Evolutionary conservation across 140 eudicot species (phyloP).

Genomic region (Cichorium intybus): DNA sequence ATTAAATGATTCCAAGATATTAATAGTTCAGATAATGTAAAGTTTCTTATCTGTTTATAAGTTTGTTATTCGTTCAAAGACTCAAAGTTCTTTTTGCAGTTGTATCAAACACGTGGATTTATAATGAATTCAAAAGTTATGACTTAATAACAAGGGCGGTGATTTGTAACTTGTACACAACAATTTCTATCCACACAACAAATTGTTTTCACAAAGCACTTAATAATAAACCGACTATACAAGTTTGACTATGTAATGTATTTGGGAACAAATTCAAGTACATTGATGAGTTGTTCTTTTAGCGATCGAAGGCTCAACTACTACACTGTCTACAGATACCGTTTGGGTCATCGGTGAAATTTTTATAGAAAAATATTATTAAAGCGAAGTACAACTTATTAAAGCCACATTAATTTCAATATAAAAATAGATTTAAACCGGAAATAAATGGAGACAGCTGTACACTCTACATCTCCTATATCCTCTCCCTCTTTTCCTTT

Average conservation of each 20-base stretch:
- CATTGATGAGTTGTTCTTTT: conserved; percentile 32
- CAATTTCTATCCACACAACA: no score
- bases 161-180: no score
- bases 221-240: conserved; percentile 4
- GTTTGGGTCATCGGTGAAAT: conserved; percentile 6
- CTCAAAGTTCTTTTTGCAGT: no score
- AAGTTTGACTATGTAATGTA: neutral
- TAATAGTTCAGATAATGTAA: no score
- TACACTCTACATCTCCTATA: conserved; percentile 18
- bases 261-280: conserved; percentile 12
- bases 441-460: conserved; percentile 36
- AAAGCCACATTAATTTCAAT: conserved; percentile 25
- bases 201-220: no score
- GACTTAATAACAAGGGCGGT: no score
- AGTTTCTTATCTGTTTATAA: no score
- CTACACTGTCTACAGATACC: conserved; percentile 11
- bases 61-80: no score
- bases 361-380: conserved; percentile 14
- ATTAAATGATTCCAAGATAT: no score
- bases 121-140: no score
- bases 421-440: conserved; percentile 28
- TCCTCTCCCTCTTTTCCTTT: conserved; percentile 5
- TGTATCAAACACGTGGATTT: no score
- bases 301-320: conserved; percentile 33
- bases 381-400: conserved; percentile 30